Base-by-base conservation (phyloP, 177 flowering plant genomes). In the Vitis hybrid region DNA sequence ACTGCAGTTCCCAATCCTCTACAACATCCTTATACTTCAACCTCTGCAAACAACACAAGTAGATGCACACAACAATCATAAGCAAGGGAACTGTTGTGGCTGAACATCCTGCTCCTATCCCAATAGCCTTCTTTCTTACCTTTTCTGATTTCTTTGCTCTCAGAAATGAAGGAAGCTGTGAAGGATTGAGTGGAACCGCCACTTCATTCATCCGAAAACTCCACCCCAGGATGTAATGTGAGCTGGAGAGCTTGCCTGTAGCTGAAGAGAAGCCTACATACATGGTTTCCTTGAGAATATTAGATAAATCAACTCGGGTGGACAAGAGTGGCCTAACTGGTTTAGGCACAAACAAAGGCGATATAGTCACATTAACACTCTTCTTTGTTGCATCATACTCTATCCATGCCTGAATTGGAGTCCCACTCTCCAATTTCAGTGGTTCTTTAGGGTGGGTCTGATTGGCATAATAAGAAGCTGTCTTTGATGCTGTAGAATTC, bases 1-100 rank as follows among this genome's bases (percentile, higher is more conserved):
- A 81, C 15, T 87, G 83, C 32, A 79, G 4, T 51, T 88, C 92
- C 90, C 90, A 87, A 12, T 79, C 89, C 64, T 88, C 92, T 0
- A 82, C 68, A 35, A 8, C 49, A 63, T 87, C 88, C 58, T 73
- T 80, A 77, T 85, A 89, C 0, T 64, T 13, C 58, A 85, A 80
- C 64, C 90, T 70, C 62, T 80, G 89, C n/a, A 88, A 85, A 56
- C 81, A 81, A 6, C 8, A 35, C 46, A 35, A 35, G 46, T 5
- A 5, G 8, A 35, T 35, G 8, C 46, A 35, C 46, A 35, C 6
- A 6, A 6, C 46, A 35, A 35, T 35, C 46, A 6, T 6, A 35
- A 35, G 46, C 46, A 35, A 35, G 46, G 8, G 7, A 35, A 35
- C 7, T 5, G 46, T 35, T 4, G 46, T 35, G 8, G 46, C 46